Base-by-base conservation (phyloP, 805 yeast species). In the Yamadazyma insecticola region DNA sequence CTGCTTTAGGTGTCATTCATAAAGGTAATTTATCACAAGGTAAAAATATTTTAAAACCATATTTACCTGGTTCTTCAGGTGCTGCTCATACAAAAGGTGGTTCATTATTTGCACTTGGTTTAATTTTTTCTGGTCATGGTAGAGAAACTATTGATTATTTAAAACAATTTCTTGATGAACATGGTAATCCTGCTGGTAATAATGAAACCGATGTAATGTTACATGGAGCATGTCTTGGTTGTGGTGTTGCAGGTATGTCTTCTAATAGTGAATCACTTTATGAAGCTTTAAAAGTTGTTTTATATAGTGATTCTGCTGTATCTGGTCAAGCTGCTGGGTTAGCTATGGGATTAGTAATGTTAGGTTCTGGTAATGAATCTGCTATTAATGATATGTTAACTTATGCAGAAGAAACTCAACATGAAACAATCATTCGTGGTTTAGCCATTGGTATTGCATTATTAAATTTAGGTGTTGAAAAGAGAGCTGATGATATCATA, bases 181-280 rank as follows among this genome's bases (percentile, higher is more conserved):
- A 71, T 38, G 79, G 81, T 24, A 75, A 73, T 42, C 63, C 73
- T 19, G 83, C 85, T 15, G 82, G 82, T 24, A 72, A 71, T 34
- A 76, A 72, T 35, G 87, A 81, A 43, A 68, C 77, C 15, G 97
- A 89, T 51, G 87, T 88, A 23, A 72, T 88, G 45, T 71, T 88
- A 39, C 97, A 92, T 53, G 98, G 98, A 56, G 97, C 97, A 6
- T 82, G 92, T 43, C 73, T 92, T 30, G 98, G 98, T 50, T 70
- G 82, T 30, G 97, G 97, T 65, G 86, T 90, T 28, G 96, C 98
- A 5, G 97, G 95, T 19, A 88, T 92, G 97, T 96, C 90, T 1
- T 74, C 90, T 21, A 78, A 80, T 27, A 80, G 81, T 53, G 77
- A 68, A 38, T 70, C 74, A 27, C 72, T 87, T 26, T 88, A 83